Base-by-base conservation (phyloP, 768 basidiomycete genomes). In the Trametes punicea region DNA sequence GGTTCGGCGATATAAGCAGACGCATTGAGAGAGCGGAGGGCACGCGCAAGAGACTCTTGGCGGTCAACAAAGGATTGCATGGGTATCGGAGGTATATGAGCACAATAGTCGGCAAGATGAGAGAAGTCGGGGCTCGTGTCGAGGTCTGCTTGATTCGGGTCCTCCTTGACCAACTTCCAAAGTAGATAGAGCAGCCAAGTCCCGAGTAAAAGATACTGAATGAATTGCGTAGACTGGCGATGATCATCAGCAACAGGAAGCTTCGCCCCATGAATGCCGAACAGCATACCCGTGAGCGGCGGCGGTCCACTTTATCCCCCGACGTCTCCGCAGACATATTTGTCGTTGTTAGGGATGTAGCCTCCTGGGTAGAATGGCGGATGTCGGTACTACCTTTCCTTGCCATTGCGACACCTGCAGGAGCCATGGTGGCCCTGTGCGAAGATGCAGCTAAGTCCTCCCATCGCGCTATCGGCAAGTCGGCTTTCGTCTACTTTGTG, bases 1-100 rank as follows among this genome's bases (percentile, higher is more conserved):
- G 93, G 90, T 67, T 94, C 91, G 6, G 87, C 81, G 30, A 94
- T 80, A 67, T 89, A 93, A 15, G 87, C 85, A 6, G 81, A 76
- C 0, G 80, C 85, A 27, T 81, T 78, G 25, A 82, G 73, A 5
- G 68, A 57, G 51, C 73, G 67, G 16, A 90, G 75, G 0, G 67
- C 71, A 13, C 72, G 70, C 1, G 84, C 84, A 26, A 90, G 75
- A 8, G 67, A 59, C 5, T 64, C 73, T 62, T 88, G 88, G n/a
- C 86, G 78, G 27, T 66, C 67, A 21, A 74, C 65, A 62, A 80
- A 82, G 50, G 84, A 81, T 9, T 65, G 56, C 2, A 67, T 44
- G 18, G 63, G 57, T 60, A 88, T 84, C 8, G 84, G 76, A n/a
- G 74, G 62, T 18, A 76, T 69, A 52, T 75, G 62, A 9, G 73